Evolutionary conservation across 768 basidiomycete genomes (phyloP).

Genomic region (Russula sp.): DNA sequence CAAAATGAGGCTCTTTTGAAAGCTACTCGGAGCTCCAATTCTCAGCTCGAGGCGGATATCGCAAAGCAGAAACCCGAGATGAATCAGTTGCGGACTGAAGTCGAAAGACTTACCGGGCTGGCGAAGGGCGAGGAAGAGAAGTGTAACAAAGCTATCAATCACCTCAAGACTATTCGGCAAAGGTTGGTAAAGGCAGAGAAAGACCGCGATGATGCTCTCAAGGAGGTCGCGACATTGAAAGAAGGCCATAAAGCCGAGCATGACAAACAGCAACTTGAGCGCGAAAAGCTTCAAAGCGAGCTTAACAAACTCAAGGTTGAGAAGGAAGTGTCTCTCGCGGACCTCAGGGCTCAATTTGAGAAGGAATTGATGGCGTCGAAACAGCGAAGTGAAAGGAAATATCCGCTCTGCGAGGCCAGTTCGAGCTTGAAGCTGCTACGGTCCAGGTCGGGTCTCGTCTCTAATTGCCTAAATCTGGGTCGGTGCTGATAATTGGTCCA

Average conservation of each 20-base stretch:
- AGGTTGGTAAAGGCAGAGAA: conserved; percentile 97
- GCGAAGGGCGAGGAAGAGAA: conserved; percentile 98
- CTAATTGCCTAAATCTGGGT: neutral
- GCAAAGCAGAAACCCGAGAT: conserved; percentile 54
- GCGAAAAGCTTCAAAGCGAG: conserved; percentile 56
- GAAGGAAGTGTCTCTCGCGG: conserved; percentile 58
- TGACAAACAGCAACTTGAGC: conserved; percentile 47
- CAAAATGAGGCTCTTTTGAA: conserved; percentile 70
- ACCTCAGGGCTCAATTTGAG: conserved; percentile 66
- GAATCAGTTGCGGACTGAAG: conserved; percentile 58
- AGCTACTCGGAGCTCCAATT: conserved; percentile 50
- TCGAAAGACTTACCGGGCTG: conserved; percentile 53
- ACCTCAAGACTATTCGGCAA: conserved; percentile 92
- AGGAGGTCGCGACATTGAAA: conserved; percentile 54
- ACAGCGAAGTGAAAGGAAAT: conserved; percentile 74
- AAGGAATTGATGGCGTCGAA: conserved; percentile 58
- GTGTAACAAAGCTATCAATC: conserved; percentile 85
- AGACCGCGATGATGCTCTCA: conserved; percentile 76
- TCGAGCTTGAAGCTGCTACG: conserved; percentile 71
- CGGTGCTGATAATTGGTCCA: conserved; percentile 37
- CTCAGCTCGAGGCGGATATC: conserved; percentile 49
- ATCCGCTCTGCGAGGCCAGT: conserved; percentile 59
- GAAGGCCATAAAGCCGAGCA: conserved; percentile 51
- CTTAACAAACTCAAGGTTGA: conserved; percentile 59
- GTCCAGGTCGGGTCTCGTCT: conserved; percentile 55